phyloP scores from a whole-genome alignment of 2,329 filamentous ascomycete species.

The Fusarium musae region DNA sequence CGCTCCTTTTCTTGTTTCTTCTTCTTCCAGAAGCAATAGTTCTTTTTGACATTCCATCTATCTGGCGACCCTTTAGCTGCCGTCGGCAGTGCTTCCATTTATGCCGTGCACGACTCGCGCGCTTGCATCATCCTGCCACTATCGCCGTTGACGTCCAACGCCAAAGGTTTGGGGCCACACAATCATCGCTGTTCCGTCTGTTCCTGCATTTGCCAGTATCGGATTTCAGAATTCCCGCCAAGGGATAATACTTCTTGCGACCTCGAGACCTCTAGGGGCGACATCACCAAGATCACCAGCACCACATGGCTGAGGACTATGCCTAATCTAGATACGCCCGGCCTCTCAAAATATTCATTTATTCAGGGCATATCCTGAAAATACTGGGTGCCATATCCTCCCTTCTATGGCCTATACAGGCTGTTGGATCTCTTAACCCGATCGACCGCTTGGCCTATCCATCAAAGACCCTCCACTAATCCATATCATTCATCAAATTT shows the following conservation, averaged over 20 bases:
- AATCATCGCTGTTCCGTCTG: neutral
- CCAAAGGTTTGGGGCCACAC: conserved; percentile 14
- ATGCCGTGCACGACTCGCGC: conserved; percentile 31
- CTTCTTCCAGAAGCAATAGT: neutral
- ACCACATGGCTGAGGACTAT: conserved; percentile 15
- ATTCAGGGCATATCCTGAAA: neutral
- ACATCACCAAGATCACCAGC: neutral
- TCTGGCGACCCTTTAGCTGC: conserved; percentile 12
- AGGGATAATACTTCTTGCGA: neutral
- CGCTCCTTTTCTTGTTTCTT: neutral
- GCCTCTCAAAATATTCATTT: conserved; percentile 3
- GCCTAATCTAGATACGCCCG: conserved; percentile 14
- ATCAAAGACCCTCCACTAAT: neutral
- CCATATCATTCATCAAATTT: neutral
- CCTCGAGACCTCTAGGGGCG: neutral
- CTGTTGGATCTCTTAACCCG: neutral
- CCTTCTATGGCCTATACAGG: neutral
- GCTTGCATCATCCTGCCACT: conserved; percentile 18
- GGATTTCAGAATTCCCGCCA: neutral
- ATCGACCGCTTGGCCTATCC: neutral
- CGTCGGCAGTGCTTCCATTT: conserved; percentile 16
- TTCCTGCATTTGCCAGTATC: conserved; percentile 28
- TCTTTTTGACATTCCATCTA: conserved; percentile 16
- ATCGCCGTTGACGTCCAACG: conserved; percentile 12
- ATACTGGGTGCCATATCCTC: neutral